A percentile compares a stretch with the other conserved stretches of the same genome.
Evolutionary conservation across 163 green algal genomes (phyloP).

Genomic region (Trebouxia gelatinosa): DNA sequence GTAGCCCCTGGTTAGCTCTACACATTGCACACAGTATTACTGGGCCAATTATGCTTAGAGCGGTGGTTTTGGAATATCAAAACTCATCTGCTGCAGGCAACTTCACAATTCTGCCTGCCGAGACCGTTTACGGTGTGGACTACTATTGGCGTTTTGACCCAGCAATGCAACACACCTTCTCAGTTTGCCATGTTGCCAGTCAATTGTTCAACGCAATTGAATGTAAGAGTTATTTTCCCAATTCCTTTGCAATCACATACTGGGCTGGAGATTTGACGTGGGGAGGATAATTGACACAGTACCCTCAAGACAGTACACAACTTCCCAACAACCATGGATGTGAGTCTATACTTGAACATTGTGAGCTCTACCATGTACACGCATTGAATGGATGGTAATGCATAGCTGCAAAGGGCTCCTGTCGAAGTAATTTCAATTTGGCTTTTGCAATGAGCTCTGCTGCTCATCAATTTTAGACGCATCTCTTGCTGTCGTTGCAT

Average conservation of each 20-base stretch:
- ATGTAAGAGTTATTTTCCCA: conserved; percentile 22
- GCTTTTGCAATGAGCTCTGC: too few species aligned
- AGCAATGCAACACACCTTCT: background rate
- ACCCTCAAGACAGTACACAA: too few species aligned
- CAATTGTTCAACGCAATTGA: background rate
- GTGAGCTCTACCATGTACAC: too few species aligned
- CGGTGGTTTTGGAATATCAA: conserved; percentile 7
- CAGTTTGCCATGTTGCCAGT: background rate
- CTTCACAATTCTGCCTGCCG: background rate
- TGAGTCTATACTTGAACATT: too few species aligned
- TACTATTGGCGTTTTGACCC: background rate
- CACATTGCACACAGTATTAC: background rate
- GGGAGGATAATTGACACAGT: too few species aligned
- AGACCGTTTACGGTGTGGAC: conserved; percentile 3
- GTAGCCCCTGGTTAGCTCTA: background rate
- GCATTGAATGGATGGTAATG: too few species aligned
- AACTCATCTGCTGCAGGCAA: background rate
- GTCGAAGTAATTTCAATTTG: too few species aligned
- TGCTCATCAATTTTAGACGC: too few species aligned
- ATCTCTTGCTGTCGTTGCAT: too few species aligned
- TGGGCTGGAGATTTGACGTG: conserved; percentile 17
- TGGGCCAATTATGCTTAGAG: conserved; percentile 11
- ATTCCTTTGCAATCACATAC: conserved; percentile 26
- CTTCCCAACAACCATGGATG: too few species aligned
- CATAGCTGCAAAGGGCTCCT: too few species aligned